Base-by-base conservation (phyloP, 148 eudicot genomes). In the Vaccinium corymbosum region DNA sequence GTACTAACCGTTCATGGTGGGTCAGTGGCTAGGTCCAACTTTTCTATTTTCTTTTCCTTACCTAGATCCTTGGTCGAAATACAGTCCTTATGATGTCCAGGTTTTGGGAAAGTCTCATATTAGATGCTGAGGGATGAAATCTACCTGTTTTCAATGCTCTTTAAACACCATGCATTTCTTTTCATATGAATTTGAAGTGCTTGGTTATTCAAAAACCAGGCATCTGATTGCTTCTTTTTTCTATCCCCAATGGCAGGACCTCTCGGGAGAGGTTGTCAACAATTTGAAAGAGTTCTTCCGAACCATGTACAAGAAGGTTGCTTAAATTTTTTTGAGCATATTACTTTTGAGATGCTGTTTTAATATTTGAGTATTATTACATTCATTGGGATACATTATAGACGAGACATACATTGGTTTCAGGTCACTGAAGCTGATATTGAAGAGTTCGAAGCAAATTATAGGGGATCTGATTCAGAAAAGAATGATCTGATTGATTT, bases 401-500 rank as follows among this genome's bases (percentile, higher is more conserved):
- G 13, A 27, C 73, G 13, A 68, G 73, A 29, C 38, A 68, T 68
- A 35, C 78, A 61, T 76, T 42, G 14, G 4, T 56, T 83, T 17
- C 92, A 97, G 99, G 92, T 97, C 83, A 97, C 98, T 48, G 92
- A 92, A 78, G 94, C 92, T 80, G 99, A 97, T 85, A 94, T 97
- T 89, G 99, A 97, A 82, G 98, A 97, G 91, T 97, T 97, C 89
- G 95, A 93, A 90, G 98, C 98, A 85, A 92, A 93, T 83, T 97
- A 97, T 82, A 93, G 99, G 82, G 99, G 98, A 76, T 97, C 99
- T 82, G 98, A 94, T 84, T 88, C 95, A 3, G 99, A 97, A 91
- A 95, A 91, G 86, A 97, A 86, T 20, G 99, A 95, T 86, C 87
- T 97, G 88, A 88, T 94, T 86, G 90, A 90, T 71, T 91, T 97